Conservation (phyloP, 1,284 basidiomycete species). For the Lentinula novae-zelandiae region DNA sequence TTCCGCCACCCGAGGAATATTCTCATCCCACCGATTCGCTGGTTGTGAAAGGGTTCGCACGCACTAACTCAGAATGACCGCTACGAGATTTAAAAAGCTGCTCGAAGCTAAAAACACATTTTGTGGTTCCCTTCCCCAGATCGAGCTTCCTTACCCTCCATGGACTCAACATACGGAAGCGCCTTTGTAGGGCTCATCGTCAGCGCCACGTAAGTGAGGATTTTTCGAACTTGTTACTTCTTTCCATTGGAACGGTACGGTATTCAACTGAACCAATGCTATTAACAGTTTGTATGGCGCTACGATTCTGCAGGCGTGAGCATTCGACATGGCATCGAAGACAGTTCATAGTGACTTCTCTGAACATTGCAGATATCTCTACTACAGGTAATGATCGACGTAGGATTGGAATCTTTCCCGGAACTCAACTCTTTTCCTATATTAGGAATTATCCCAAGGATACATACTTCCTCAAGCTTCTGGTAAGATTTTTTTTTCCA, state of each 20-base stretch:
- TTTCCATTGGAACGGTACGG: too few species aligned
- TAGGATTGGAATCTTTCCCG: neutral
- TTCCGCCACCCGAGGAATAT: neutral
- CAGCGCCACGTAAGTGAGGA: conserved; percentile 30
- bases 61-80: neutral
- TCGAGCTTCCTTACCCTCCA: neutral
- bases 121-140: neutral
- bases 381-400: conserved; percentile 26
- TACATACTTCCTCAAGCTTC: conserved; percentile 24
- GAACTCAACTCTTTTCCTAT: neutral
- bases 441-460: conserved; percentile 32
- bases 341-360: neutral
- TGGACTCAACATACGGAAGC: conserved; percentile 30
- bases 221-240: neutral
- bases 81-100: neutral
- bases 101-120: neutral
- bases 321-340: neutral
- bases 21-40: neutral
- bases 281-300: conserved; percentile 28
- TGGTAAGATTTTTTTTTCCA: conserved; percentile 19
- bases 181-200: conserved; percentile 35
- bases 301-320: conserved; percentile 35
- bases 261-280: neutral
- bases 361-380: conserved; percentile 27
- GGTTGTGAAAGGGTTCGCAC: neutral